Base-by-base conservation (phyloP, 441 rosid genomes). In the Populus trichocarpa region DNA sequence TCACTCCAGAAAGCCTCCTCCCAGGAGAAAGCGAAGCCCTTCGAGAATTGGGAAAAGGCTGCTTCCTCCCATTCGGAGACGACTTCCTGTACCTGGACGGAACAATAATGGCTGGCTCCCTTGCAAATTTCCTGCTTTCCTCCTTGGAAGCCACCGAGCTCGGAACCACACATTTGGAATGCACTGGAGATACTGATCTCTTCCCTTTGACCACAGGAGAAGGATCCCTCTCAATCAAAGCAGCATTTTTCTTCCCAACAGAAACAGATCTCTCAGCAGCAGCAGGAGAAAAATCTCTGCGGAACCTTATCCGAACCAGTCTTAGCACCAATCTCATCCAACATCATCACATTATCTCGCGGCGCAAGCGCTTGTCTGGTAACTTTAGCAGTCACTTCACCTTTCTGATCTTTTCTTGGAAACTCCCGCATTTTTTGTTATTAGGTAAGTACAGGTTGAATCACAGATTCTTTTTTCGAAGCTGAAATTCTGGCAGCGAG, bases 71-170 rank as follows among this genome's bases (percentile, higher is more conserved):
- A 53, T 69, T 89, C 1, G 99, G 98, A 0, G 99, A 96, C 3
- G 98, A 97, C 53, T 96, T 98, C 75, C 93, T 79, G 71, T 94
- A 96, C 86, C 99, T 89, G 0, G 99, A 96, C 2, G 97, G 97
- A 65, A 96, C 98, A 20, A 94, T 85, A 68, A 96, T 96, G 0
- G 98, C 90, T 0, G 97, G 88, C 81, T 96, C 99, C 82, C 86
- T 87, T 7, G 89, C 84, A 4, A 77, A 87, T 71, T 85, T 91
- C 71, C 98, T 79, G 70, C 86, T 94, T 80, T 96, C 99, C 33
- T 96, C 99, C 72, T 83, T 84, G 0, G 99, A 97, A 0, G 89
- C 88, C 9, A 70, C 85, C 69, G 94, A 84, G 75, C 99, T 92
- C 0, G 99, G 98, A 61, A 96, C 98, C 30, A 87, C 88, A 36